phyloP scores from a whole-genome alignment of 441 rosid genomes.

The Populus hybrid region DNA sequence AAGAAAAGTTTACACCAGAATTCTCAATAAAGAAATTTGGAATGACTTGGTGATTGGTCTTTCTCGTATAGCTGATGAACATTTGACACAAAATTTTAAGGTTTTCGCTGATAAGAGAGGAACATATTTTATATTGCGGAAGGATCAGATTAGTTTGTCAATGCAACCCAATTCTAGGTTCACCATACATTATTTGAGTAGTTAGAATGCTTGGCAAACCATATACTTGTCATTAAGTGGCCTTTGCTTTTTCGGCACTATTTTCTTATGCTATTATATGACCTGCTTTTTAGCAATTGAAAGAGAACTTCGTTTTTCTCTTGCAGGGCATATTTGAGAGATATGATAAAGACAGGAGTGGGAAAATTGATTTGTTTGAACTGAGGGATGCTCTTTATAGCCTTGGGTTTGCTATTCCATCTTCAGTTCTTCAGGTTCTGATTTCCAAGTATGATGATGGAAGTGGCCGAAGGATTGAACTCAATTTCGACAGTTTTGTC shows the following conservation, averaged over 20 bases:
- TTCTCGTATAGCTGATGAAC: not conserved
- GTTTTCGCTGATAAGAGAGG: not conserved
- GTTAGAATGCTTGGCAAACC: not conserved
- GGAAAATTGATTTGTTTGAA: conserved; percentile 52
- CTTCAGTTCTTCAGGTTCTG: conserved; percentile 55
- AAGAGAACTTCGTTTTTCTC: not conserved
- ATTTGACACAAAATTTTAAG: not conserved
- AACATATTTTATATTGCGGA: not conserved
- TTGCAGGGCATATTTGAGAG: conserved; percentile 57
- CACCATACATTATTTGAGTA: not conserved
- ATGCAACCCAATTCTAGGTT: not conserved
- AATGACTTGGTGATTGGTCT: not conserved
- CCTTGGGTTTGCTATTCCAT: conserved; percentile 58
- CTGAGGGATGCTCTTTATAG: conserved; percentile 62
- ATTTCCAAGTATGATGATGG: conserved; percentile 49
- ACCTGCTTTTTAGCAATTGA: not conserved
- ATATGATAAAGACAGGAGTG: conserved; percentile 65
- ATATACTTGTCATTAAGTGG: not conserved
- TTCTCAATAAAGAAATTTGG: not conserved
- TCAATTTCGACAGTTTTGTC: conserved; percentile 58
- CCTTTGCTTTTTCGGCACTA: not conserved
- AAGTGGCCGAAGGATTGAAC: conserved; percentile 41
- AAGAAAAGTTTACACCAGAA: not conserved
- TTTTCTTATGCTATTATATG: not conserved
- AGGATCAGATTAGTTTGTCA: not conserved